Base-by-base conservation (phyloP, 495 filamentous ascomycete genomes). In the Talaromyces adpressus region DNA sequence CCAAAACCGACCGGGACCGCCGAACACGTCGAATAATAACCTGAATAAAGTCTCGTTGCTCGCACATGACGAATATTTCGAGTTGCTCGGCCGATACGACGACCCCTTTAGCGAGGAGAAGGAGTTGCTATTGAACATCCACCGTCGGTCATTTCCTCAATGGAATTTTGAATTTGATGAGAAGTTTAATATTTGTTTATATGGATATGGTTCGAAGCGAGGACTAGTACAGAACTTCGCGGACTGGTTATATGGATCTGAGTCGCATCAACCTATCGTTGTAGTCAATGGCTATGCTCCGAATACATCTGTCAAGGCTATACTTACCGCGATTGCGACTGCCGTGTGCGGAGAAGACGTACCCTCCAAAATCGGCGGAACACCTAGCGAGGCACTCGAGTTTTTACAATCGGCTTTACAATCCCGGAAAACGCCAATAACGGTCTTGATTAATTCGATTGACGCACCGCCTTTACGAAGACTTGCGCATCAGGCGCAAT, bases 111-210 rank as follows among this genome's bases (percentile, higher is more conserved):
- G 77, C 30, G 74, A 82, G n/a, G 89, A 92, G 59, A 83, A 88
- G 66, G 75, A 84, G 18, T 87, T 88, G 62, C 80, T 98, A 29
- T 79, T 87, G 61, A 82, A 87, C 20, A 77, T 96, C 23, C 93
- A 98, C 71, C 81, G 83, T 51, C 84, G 88, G 47, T 90, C 88
- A 16, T 98, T 96, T 71, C 82, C 87, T 12, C 94, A 98, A 71
- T 98, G 94, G 94, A 74, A 81, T 16, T 98, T 98, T 68, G 95
- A 98, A 76, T 83, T 98, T 22, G 82, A 85, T 36, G 86, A 97
- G 70, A 88, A 87, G 49, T 98, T 97, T 80, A 96, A 89, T 71
- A 81, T 97, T 62, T 94, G 95, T 68, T 75, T 97, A 3, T 97
- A 93, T 70, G 94, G 94, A 30, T 97, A 91, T 66, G 94, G 94